Percentiles rank a stretch among this genome's conserved stretches.
Evolutionary conservation across 805 yeast species (phyloP).

Genomic region (Candida lessepsii): DNA sequence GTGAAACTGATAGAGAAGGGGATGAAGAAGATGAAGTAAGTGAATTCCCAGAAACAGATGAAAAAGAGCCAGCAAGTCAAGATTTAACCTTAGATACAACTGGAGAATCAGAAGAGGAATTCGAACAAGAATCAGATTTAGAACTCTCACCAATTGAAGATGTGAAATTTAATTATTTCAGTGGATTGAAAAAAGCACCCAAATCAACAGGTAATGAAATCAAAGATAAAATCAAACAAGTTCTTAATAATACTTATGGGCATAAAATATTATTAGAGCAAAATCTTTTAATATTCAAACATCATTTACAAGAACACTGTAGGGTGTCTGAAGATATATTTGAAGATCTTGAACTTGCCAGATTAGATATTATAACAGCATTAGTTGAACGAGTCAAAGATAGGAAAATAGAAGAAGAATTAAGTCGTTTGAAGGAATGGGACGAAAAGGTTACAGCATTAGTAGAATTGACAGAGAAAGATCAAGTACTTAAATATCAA

Average conservation of each 20-base stretch:
- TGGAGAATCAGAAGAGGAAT: conserved; percentile 3
- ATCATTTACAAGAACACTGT: background rate
- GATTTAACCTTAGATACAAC: too few species aligned
- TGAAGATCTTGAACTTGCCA: conserved; percentile 1
- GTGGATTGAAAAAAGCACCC: conserved; percentile 5
- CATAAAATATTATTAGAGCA: conserved; percentile 21
- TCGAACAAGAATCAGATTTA: conserved; percentile 3
- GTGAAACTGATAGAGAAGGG: conserved; percentile 6
- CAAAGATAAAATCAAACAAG: conserved; percentile 18
- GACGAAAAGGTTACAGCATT: conserved; percentile 1
- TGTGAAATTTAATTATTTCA: conserved; percentile 2
- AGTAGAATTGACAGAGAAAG: conserved; percentile 1
- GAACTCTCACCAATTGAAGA: conserved; percentile 1
- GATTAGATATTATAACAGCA: background rate
- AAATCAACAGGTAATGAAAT: conserved; percentile 8
- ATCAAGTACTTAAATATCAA: conserved; percentile 6
- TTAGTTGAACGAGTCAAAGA: background rate
- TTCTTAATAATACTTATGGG: conserved; percentile 27
- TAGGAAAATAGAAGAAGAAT: background rate
- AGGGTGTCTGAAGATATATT: background rate
- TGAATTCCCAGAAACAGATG: conserved; percentile 4
- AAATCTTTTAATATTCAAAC: conserved; percentile 16
- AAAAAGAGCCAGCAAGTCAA: conserved; percentile 2
- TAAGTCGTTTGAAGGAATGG: background rate
- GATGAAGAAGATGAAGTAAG: conserved; percentile 10